phyloP scores from a whole-genome alignment of 345 rosid genomes.

The Aethionema arabicum region DNA sequence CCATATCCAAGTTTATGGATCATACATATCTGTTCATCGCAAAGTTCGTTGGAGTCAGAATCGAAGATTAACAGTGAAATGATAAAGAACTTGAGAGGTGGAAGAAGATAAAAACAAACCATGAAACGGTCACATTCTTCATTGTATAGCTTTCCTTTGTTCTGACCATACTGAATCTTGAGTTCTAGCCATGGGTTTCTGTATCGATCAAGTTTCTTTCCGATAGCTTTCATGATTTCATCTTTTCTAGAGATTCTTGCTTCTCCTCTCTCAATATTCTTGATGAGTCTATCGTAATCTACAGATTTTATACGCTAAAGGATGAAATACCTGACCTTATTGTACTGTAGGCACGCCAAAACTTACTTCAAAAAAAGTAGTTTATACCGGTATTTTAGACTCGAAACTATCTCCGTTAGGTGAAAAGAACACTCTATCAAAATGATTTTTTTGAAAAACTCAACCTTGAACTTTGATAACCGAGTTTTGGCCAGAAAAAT shows the following conservation, averaged over 20 bases:
- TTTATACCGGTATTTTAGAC: no score
- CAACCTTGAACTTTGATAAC: no score
- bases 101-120: slow-evolving; percentile 39
- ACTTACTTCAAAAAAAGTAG: slow-evolving; percentile 9
- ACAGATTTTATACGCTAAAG: slow-evolving; percentile 12
- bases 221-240: slow-evolving; percentile 98
- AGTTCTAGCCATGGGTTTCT: slow-evolving; percentile 97
- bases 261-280: slow-evolving; percentile 97
- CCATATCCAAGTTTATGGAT: slow-evolving; percentile 98
- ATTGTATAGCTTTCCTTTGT: slow-evolving; percentile 92
- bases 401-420: no score
- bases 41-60: slow-evolving; percentile 14
- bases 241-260: slow-evolving; percentile 94
- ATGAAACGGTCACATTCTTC: slow-evolving; percentile 97
- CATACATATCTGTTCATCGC: slow-evolving; percentile 76
- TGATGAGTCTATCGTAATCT: slow-evolving; percentile 95
- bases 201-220: slow-evolving; percentile 96
- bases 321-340: slow-evolving; percentile 12
- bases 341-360: neutral
- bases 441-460: no score
- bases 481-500: no score
- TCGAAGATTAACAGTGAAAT: slow-evolving; percentile 5
- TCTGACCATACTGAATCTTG: slow-evolving; percentile 98
- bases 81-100: neutral
- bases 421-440: no score